Percentiles rank a stretch among this genome's conserved stretches.
phyloP scores from a whole-genome alignment of 768 basidiomycete genomes.

The Leucocoprinus birnbaumii region DNA sequence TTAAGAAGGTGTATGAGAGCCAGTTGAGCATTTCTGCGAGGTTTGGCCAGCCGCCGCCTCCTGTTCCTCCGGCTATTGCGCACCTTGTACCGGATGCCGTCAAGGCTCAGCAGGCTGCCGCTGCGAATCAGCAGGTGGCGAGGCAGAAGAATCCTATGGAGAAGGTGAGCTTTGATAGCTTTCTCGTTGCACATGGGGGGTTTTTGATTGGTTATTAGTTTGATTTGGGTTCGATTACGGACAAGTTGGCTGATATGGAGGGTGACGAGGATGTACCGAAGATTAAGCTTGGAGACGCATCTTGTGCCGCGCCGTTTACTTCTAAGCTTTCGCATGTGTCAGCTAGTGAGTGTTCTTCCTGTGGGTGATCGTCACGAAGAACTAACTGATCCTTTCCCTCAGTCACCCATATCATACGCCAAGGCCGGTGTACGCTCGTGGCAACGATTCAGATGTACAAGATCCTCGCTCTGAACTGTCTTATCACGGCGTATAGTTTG shows the following conservation, averaged over 20 bases:
- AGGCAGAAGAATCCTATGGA: conserved; percentile 87
- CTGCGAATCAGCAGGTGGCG: conserved; percentile 58
- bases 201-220: conserved; percentile 22
- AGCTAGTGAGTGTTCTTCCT: conserved; percentile 64
- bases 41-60: conserved; percentile 92
- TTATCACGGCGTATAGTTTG: conserved; percentile 98
- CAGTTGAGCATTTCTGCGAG: conserved; percentile 87
- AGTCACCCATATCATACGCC: conserved; percentile 97
- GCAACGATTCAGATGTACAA: conserved; percentile 99
- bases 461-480: conserved; percentile 94
- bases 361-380: not conserved
- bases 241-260: conserved; percentile 81
- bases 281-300: conserved; percentile 99
- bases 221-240: conserved; percentile 25
- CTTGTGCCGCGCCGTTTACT: conserved; percentile 97
- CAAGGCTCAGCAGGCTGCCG: conserved; percentile 81
- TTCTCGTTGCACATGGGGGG: not conserved
- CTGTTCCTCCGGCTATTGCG: conserved; percentile 85
- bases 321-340: conserved; percentile 97
- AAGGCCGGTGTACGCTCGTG: conserved; percentile 97
- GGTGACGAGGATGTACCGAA: conserved; percentile 94
- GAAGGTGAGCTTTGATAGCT: conserved; percentile 54
- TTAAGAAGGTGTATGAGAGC: conserved; percentile 97
- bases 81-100: conserved; percentile 90
- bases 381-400: conserved; percentile 5